A percentile compares a stretch with the other conserved stretches of the same genome.
phyloP scores from a whole-genome alignment of 768 basidiomycete species.

The Fistulinella prunicolor region DNA sequence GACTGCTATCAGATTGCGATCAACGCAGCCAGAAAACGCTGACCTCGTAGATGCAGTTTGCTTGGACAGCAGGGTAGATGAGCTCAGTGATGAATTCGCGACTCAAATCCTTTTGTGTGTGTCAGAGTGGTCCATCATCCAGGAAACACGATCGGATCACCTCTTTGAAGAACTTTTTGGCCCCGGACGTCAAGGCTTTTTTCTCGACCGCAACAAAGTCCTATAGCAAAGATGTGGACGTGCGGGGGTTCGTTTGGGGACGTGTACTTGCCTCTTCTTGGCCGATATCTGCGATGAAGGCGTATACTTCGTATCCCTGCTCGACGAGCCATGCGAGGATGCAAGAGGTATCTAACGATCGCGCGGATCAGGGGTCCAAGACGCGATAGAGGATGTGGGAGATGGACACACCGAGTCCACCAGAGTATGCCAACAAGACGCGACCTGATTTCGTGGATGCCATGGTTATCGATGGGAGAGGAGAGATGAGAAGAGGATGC shows the following conservation, averaged over 20 bases:
- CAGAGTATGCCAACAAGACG: conserved; percentile 96
- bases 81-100: conserved; percentile 94
- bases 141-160: conserved; percentile 36
- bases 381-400: not conserved
- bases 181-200: conserved; percentile 89
- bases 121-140: not conserved
- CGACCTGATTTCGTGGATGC: conserved; percentile 56
- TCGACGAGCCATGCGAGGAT: conserved; percentile 99
- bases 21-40: conserved; percentile 4
- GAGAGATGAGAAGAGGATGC: not conserved
- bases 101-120: conserved; percentile 71
- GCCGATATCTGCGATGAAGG: conserved; percentile 96
- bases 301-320: conserved; percentile 93
- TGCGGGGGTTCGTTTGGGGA: not conserved
- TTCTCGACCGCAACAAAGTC: conserved; percentile 89
- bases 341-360: conserved; percentile 82
- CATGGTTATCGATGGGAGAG: conserved; percentile 3
- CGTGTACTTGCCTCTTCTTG: conserved; percentile 69
- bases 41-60: conserved; percentile 98
- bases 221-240: conserved; percentile 37
- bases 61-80: conserved; percentile 97
- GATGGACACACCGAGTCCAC: conserved; percentile 79
- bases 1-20: not conserved
- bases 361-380: conserved; percentile 5
- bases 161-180: conserved; percentile 93